A percentile compares a stretch with the other conserved stretches of the same genome.
Evolutionary conservation across 352 stramenopile genomes (phyloP).

Genomic region (Phytophthora lateralis): DNA sequence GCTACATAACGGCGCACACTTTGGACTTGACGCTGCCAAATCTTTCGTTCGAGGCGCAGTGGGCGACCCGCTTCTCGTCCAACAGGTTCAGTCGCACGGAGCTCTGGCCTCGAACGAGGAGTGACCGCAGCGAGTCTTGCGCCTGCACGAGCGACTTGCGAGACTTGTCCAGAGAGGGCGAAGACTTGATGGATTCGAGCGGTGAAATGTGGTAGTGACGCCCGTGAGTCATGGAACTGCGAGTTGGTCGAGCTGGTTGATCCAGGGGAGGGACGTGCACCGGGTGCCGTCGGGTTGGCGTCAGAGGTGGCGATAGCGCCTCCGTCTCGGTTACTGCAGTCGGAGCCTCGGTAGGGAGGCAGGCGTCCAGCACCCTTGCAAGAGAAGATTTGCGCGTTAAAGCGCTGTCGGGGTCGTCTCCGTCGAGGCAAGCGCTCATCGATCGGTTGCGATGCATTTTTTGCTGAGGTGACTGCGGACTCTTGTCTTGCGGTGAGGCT

Average conservation of each 20-base stretch:
- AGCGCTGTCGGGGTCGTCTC: constrained; percentile 3
- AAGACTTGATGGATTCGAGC: not conserved
- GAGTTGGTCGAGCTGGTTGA: not conserved
- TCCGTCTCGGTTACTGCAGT: not conserved
- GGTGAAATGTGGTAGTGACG: constrained; percentile 14
- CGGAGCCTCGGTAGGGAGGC: constrained; percentile 7
- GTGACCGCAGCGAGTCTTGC: constrained; percentile 43
- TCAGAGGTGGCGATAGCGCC: not conserved
- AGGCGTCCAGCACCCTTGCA: constrained; percentile 31
- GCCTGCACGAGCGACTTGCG: constrained; percentile 35
- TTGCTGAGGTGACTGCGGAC: not conserved
- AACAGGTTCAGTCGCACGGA: constrained; percentile 14
- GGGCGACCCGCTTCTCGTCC: constrained; percentile 12
- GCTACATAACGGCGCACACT: constrained; percentile 39
- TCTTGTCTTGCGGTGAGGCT: not conserved
- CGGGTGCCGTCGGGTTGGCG: constrained; percentile 13
- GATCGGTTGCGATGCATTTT: constrained; percentile 13
- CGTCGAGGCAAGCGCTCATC: not conserved
- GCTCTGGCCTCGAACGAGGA: constrained; percentile 28
- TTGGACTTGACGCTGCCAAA: constrained; percentile 15
- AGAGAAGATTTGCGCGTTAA: constrained; percentile 30
- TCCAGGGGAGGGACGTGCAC: constrained; percentile 18
- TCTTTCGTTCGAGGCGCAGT: constrained; percentile 1
- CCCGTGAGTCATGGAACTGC: not conserved
- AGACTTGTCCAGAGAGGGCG: constrained; percentile 19